Evolutionary conservation across 345 rosid genomes (phyloP).

Genomic region (Durio zibethinus): DNA sequence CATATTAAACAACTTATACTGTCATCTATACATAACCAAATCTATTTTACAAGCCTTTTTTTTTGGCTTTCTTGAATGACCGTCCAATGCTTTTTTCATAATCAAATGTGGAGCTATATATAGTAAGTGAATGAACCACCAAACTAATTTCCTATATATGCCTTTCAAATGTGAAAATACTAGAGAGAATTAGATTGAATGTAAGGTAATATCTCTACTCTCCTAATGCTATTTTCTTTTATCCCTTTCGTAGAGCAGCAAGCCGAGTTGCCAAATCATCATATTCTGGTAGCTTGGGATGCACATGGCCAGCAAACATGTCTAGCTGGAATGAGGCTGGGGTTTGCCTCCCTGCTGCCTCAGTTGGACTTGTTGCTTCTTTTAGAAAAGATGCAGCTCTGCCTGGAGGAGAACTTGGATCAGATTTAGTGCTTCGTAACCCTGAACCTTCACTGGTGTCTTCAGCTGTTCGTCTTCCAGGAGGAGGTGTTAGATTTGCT

Average conservation of each 20-base stretch:
- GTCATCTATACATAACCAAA: neutral
- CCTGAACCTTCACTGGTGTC: neutral
- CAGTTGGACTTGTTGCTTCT: conserved; percentile 8
- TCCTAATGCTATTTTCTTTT: conserved; percentile 1
- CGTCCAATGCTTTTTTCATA: neutral
- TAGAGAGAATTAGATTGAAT: neutral
- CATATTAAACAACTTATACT: neutral
- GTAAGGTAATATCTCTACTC: neutral
- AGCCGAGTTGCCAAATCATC: conserved; percentile 48
- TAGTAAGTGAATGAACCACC: conserved; percentile 4
- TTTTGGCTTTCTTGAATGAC: neutral
- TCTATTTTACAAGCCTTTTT: neutral
- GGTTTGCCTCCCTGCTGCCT: conserved; percentile 19
- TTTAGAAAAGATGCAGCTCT: conserved; percentile 16
- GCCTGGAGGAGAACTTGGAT: conserved; percentile 21
- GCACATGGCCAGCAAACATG: conserved; percentile 32
- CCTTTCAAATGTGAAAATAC: neutral
- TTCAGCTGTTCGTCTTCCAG: conserved; percentile 14
- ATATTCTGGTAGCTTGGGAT: conserved; percentile 57
- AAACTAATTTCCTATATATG: conserved; percentile 5
- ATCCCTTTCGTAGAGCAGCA: conserved; percentile 36
- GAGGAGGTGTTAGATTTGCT: conserved; percentile 17
- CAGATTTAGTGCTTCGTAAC: conserved; percentile 23
- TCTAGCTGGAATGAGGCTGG: conserved; percentile 37
- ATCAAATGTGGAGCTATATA: neutral